Evolutionary conservation across 106 monocot genomes (phyloP).

Genomic region (Allium fistulosum): DNA sequence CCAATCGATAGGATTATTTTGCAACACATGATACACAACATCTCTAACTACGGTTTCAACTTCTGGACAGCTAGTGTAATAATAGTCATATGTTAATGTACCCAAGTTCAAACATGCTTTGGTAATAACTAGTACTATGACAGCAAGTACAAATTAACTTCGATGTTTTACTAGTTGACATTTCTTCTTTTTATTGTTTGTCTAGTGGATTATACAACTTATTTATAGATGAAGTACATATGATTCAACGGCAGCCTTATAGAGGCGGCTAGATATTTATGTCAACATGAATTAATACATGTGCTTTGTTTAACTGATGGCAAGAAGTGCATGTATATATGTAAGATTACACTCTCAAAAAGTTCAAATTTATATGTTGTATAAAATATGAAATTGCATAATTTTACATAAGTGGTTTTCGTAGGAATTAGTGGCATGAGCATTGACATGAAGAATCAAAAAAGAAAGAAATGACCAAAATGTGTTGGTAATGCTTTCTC

Average conservation of each 20-base stretch:
- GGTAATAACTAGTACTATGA: conserved; percentile 1
- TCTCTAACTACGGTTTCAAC: conserved; percentile 38
- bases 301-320: neutral
- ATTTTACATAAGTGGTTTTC: no score
- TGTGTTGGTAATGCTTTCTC: no score
- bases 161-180: neutral
- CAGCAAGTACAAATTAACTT: conserved; percentile 12
- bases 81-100: conserved; percentile 34
- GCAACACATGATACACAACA: conserved; percentile 38
- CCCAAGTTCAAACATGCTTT: neutral
- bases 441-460: no score
- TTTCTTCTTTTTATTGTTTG: neutral
- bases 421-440: no score
- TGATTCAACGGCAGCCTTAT: no score
- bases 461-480: no score
- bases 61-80: conserved; percentile 42
- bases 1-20: conserved; percentile 50
- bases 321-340: no score
- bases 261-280: neutral
- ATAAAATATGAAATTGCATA: no score
- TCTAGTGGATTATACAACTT: neutral
- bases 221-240: neutral
- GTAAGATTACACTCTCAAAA: no score
- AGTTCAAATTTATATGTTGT: no score
- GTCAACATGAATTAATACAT: neutral